A percentile compares a stretch with the other conserved stretches of the same genome.
These are phyloP conservation scores for Hibiscus syriacus DNA, from an alignment of 345 rosid species.

Conservation along the genomic window DNA sequence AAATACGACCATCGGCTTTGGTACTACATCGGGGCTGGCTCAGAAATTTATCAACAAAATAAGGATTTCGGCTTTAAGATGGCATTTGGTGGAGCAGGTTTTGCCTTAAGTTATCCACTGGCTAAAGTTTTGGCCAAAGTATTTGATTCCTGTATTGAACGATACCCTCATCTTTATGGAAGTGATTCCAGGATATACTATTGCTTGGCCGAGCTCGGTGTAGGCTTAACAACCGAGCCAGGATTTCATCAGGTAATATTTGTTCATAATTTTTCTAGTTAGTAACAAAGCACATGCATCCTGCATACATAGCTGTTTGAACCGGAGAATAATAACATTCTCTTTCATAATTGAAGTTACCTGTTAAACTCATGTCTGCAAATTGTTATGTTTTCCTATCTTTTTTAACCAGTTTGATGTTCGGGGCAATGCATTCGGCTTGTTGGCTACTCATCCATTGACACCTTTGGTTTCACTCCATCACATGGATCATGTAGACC, in stretches of 20 bases:
- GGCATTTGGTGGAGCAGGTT: constrained; percentile 87
- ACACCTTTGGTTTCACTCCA: constrained; percentile 74
- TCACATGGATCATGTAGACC: constrained; percentile 48
- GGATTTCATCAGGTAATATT: constrained; percentile 89
- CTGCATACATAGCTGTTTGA: too few relatives aligned
- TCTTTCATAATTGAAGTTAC: too few relatives aligned
- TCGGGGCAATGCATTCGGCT: constrained; percentile 62
- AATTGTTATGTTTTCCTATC: not conserved
- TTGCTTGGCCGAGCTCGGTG: constrained; percentile 82
- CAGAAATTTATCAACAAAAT: constrained; percentile 64
- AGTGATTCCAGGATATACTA: constrained; percentile 63
- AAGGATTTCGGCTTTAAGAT: constrained; percentile 43
- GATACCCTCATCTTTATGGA: constrained; percentile 82
- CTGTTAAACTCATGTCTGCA: not conserved
- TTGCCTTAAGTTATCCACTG: constrained; percentile 66
- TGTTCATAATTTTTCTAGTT: too few relatives aligned
- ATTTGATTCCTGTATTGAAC: constrained; percentile 68
- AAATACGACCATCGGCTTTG: constrained; percentile 71
- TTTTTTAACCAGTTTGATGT: constrained; percentile 49
- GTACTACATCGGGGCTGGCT: constrained; percentile 70
- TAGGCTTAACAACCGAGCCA: constrained; percentile 60
- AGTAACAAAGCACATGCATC: too few relatives aligned
- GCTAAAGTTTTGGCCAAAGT: constrained; percentile 60
- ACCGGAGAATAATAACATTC: too few relatives aligned
- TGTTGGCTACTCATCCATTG: constrained; percentile 65